Evolutionary conservation across 352 stramenopile genomes (phyloP).

Genomic region (Globisporangium mamillatum): DNA sequence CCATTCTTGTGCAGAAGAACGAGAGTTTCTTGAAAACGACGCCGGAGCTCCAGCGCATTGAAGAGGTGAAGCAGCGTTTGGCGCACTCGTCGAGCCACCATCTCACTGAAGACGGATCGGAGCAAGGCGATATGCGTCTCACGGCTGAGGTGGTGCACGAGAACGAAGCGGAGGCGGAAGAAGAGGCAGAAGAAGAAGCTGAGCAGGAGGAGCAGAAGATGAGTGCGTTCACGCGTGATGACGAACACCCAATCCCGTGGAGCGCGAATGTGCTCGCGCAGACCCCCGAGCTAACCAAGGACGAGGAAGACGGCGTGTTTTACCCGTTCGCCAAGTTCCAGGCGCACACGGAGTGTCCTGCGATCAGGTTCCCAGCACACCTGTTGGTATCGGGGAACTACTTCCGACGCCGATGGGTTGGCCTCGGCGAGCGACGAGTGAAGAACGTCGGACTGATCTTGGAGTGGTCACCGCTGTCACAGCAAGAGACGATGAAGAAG

Average conservation of each 20-base stretch:
- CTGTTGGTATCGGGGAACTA: constrained; percentile 88
- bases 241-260: constrained; percentile 88
- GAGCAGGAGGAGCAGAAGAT: constrained; percentile 91
- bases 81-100: constrained; percentile 50
- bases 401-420: constrained; percentile 86
- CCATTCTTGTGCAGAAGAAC: constrained; percentile 54
- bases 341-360: constrained; percentile 64
- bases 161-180: constrained; percentile 85
- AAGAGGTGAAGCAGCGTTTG: constrained; percentile 57
- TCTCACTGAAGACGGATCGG: constrained; percentile 40
- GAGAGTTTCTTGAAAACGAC: constrained; percentile 53
- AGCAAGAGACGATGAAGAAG: constrained; percentile 75
- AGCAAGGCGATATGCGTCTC: constrained; percentile 72
- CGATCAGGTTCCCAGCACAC: constrained; percentile 63
- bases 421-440: constrained; percentile 78
- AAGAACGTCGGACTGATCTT: constrained; percentile 89
- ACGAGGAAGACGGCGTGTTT: constrained; percentile 63
- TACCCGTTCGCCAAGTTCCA: constrained; percentile 80
- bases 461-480: constrained; percentile 77
- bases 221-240: constrained; percentile 88
- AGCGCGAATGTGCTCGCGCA: constrained; percentile 39
- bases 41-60: constrained; percentile 49
- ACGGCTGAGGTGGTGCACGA: constrained; percentile 89
- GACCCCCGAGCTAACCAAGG: constrained; percentile 9
- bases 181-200: constrained; percentile 87